Base-by-base conservation (phyloP, 1,284 basidiomycete species). In the Termitomyces sp. region DNA sequence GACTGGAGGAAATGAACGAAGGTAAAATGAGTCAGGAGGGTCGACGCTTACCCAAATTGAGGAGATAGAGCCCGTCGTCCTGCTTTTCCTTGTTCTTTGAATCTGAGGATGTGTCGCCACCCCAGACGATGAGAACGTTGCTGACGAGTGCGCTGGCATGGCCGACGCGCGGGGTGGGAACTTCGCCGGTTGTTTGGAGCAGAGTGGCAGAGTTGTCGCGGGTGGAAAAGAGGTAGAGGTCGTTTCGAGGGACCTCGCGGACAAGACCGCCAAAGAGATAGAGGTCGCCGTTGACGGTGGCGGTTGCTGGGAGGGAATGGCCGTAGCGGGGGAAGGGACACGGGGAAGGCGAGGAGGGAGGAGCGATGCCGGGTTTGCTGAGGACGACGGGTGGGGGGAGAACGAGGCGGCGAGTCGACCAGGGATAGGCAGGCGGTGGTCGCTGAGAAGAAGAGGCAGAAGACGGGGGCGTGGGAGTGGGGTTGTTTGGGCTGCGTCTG, bases 241-340 rank as follows among this genome's bases (percentile, higher is more conserved):
- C 97, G 72, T 98, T 98, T 61, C 90, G 84, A 48, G 95, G 90
- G 33, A 83, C 77, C 68, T 99, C 96, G 41, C 89, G 84, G 15
- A 99, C 95, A 51, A 99, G 86, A 60, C 97, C 97, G 63, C 97
- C 97, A 66, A 99, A 99, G 56, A 99, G 81, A 72, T 94, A 95
- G 61, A 99, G 84, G 66, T 99, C 95, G 24, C 96, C 96, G 6
- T 79, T 83, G 17, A 83, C 68, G 10, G 89, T 90, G 1, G 92
- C 84, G 44, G 83, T 84, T 12, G 92, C 83, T 21, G 97, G 96
- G n/a, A 98, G 83, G 2, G 95, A 91, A 66, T 98, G 93, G 10
- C 97, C 97, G 67, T 99, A 99, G 53, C 97, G 88, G 13, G 97
- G 97, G 72, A 99, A 99, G 0, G 97, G 97, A 21, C 85, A 84